A percentile compares a stretch with the other conserved stretches of the same genome.
These are phyloP conservation scores for Raphanus raphanistrum DNA, from an alignment of 345 rosid genomes.

Conservation along the genomic window DNA sequence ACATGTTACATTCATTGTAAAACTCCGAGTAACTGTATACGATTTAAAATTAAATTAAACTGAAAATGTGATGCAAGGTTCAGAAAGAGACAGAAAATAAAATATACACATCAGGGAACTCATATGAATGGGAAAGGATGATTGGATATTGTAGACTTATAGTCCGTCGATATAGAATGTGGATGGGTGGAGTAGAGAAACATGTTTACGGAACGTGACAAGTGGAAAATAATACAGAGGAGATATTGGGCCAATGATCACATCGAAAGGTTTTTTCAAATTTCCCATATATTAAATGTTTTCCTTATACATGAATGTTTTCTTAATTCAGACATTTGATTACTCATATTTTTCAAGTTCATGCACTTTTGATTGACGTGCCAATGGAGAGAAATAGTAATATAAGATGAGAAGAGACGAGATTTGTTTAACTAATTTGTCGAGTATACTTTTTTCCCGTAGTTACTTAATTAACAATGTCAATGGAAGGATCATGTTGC, in stretches of 20 bases:
- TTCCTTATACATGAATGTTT: constrained; percentile 24
- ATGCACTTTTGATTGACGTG: constrained; percentile 29
- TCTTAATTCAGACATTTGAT: constrained; percentile 22
- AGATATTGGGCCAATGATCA: constrained; percentile 26
- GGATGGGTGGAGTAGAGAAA: background rate
- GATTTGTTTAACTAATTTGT: background rate
- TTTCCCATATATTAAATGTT: background rate
- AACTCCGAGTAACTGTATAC: background rate
- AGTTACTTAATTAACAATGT: background rate
- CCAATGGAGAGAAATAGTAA: background rate
- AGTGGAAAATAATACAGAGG: constrained; percentile 22
- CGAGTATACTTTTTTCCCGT: background rate
- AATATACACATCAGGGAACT: background rate
- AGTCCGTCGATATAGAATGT: background rate
- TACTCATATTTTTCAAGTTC: constrained; percentile 30
- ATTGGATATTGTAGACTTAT: constrained; percentile 3
- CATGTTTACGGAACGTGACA: constrained; percentile 34
- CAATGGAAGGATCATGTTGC: constrained; percentile 19
- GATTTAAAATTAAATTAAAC: background rate
- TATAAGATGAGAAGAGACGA: background rate
- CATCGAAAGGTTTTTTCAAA: constrained; percentile 24
- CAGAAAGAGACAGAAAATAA: background rate
- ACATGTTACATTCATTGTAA: background rate
- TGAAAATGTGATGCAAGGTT: background rate
- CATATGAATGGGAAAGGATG: constrained; percentile 4